These are phyloP conservation scores for Trichoderma aggressivum DNA, from an alignment of 2,329 filamentous ascomycete species.

Conservation along the genomic window DNA sequence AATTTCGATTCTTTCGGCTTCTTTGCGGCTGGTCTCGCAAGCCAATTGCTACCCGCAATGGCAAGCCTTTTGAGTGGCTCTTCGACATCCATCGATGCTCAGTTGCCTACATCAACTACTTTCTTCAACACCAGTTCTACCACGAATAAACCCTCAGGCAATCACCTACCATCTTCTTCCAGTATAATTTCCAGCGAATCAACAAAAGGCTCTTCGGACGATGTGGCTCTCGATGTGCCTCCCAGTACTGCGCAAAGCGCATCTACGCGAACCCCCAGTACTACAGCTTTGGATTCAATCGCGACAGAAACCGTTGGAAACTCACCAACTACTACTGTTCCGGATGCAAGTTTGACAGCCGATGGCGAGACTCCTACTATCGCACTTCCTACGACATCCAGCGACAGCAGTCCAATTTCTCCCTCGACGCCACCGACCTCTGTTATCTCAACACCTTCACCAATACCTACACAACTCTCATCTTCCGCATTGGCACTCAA, in stretches of 20 bases:
- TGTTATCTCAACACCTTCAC: neutral
- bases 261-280: neutral
- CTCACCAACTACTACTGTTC: neutral
- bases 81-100: conserved; percentile 49
- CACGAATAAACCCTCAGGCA: neutral
- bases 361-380: neutral
- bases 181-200: neutral
- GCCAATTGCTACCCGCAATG: conserved; percentile 26
- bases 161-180: neutral
- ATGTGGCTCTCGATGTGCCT: neutral
- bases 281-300: neutral
- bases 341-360: neutral
- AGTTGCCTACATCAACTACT: conserved; percentile 31
- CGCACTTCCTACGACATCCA: neutral
- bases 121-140: conserved; percentile 4
- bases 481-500: neutral
- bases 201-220: neutral
- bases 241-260: neutral
- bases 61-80: conserved; percentile 44
- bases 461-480: neutral
- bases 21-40: conserved; percentile 46
- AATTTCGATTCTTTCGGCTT: neutral
- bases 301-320: neutral
- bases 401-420: neutral
- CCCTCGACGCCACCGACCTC: neutral